phyloP scores from a whole-genome alignment of 352 stramenopile genomes.

The Globisporangium paroecandrum region DNA sequence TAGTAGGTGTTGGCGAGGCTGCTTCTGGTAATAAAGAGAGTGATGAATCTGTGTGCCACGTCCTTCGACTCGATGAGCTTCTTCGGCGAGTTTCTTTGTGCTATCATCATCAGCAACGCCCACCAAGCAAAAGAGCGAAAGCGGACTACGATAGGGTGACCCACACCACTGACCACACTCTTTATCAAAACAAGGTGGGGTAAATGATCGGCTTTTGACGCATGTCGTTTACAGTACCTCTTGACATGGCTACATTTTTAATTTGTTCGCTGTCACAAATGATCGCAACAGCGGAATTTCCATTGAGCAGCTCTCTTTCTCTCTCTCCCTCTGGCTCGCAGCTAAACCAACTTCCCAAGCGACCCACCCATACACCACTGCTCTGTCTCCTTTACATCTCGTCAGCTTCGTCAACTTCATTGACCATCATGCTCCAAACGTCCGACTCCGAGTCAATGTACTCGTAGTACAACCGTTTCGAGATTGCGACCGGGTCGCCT shows the following conservation, averaged over 20 bases:
- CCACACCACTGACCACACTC: neutral
- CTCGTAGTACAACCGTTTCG: constrained; percentile 50
- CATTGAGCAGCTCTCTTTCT: neutral
- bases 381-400: constrained; percentile 10
- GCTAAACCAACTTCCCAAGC: too few relatives aligned
- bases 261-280: neutral
- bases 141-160: neutral
- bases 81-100: constrained; percentile 14
- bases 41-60: constrained; percentile 7
- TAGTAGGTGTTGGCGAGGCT: neutral
- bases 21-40: neutral
- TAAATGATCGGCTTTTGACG: neutral
- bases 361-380: neutral
- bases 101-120: neutral
- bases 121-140: constrained; percentile 2
- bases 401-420: neutral
- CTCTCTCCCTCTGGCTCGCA: neutral
- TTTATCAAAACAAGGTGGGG: constrained; percentile 4
- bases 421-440: constrained; percentile 10
- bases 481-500: constrained; percentile 49
- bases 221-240: neutral
- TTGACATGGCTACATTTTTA: constrained; percentile 15
- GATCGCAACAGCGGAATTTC: neutral
- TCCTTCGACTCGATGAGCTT: constrained; percentile 7
- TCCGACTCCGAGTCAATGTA: constrained; percentile 26